Base-by-base conservation (phyloP, 352 stramenopile genomes). In the Globisporangium emineosum region DNA sequence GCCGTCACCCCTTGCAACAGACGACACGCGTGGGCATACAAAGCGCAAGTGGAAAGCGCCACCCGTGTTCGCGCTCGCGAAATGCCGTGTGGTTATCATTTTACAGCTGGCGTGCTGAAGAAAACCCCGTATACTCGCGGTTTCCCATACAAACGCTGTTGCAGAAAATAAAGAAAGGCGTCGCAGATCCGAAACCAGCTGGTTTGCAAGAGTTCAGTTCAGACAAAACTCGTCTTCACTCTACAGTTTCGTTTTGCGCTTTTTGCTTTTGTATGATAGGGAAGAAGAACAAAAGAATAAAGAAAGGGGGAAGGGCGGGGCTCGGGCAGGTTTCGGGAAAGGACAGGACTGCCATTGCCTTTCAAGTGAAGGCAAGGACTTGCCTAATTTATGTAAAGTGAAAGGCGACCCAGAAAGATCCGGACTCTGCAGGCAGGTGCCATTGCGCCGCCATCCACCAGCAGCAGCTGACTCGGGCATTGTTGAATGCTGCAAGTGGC, bases 101-200 rank as follows among this genome's bases (percentile, higher is more conserved):
- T 79, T 73, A 64, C 76, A 77, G 63, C 62, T 78, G 73, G 65
- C 37, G 49, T 30, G 57, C 55, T 54, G 60, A 60, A 60, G 56
- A 27, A 50, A 51, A 12, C 29, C 51, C 47, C 55, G 62, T 23
- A 50, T 59, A 61, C 35, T 62, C 19, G 45, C 40, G 17, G 7
- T 8, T 13, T 10, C 5, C 17, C 29, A 55, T 58, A 57, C 23
- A 30, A 35, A 30, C 5, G 17, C 21, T 29, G 10, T 53, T 53
- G 21, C 37, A 32, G 15, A 42, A 15, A 7, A 27, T 30, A 30
- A 35, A 59, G 29, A 62, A 63, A 21, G 33, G 25, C 23, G 55
- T n/a, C 15, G 32, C 55, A 55, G 23, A 43, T 3, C n/a, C 10
- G 23, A 54, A 55, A 54, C 43, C 63, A 68, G 56, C 55, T 68